Percentiles rank a stretch among this genome's conserved stretches.
These are phyloP conservation scores for Tulasnella sp. DNA, from an alignment of 768 basidiomycete species.

Conservation along the genomic window DNA sequence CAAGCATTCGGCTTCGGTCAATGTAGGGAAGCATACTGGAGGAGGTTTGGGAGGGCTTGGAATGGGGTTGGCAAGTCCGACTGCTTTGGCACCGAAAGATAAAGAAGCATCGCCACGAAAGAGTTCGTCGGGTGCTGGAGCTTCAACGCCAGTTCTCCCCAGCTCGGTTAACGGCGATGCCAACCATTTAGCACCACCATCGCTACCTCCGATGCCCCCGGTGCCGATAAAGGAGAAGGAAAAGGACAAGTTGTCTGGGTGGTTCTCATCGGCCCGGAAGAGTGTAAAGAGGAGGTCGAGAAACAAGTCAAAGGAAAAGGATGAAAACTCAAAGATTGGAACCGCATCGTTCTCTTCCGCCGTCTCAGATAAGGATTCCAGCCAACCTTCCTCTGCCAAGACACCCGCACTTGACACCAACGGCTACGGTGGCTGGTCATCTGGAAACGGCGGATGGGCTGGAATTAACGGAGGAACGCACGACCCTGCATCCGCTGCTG, in stretches of 20 bases:
- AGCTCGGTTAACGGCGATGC: not conserved
- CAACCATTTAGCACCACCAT: not conserved
- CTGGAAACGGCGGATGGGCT: not conserved
- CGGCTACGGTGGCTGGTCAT: conserved; percentile 1
- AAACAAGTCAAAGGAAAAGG: conserved; percentile 11
- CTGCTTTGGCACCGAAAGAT: not conserved
- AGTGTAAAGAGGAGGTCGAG: conserved; percentile 8
- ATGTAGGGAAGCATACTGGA: not conserved
- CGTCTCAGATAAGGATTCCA: not conserved
- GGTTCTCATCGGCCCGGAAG: conserved; percentile 16
- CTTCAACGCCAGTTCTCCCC: not conserved
- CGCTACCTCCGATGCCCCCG: not conserved
- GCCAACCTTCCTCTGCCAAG: not conserved
- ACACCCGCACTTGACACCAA: not conserved
- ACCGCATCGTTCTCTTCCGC: not conserved
- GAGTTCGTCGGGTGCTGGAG: not conserved
- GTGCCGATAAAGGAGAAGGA: conserved; percentile 5
- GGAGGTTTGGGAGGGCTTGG: not conserved
- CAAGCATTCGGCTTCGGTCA: conserved; percentile 15
- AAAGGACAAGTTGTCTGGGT: conserved; percentile 2
- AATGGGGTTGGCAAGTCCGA: not conserved
- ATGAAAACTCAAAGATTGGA: not conserved
- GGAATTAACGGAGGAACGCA: not conserved
- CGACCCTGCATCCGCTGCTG: not conserved
- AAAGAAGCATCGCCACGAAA: not conserved